phyloP scores from a whole-genome alignment of 148 eudicot species.

The Selenicereus undatus region DNA sequence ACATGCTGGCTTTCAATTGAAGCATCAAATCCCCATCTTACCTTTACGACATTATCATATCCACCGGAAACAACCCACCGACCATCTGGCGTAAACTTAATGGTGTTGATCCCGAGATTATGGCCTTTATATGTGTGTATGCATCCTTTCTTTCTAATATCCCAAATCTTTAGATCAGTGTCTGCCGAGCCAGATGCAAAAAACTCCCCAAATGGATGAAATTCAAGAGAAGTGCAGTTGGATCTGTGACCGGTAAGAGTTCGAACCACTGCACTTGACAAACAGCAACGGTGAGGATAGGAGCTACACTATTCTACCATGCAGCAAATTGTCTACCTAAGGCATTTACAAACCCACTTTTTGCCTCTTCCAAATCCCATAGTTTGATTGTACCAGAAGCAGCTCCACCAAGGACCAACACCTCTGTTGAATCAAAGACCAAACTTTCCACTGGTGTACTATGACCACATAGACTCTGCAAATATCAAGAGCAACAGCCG shows the following conservation, averaged over 20 bases:
- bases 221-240: conserved; percentile 80
- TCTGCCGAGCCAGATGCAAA: conserved; percentile 97
- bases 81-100: conserved; percentile 90
- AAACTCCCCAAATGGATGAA: conserved; percentile 98
- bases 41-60: conserved; percentile 91
- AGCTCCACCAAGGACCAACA: conserved; percentile 83
- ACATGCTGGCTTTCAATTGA: neutral
- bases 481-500: conserved; percentile 17
- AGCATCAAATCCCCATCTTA: conserved; percentile 30
- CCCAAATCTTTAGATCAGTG: conserved; percentile 91
- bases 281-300: conserved; percentile 24
- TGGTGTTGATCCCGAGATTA: conserved; percentile 68
- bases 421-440: conserved; percentile 72
- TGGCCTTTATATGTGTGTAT: conserved; percentile 96
- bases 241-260: conserved; percentile 89
- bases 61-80: conserved; percentile 99
- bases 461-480: conserved; percentile 93
- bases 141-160: conserved; percentile 88
- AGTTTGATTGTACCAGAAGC: conserved; percentile 81
- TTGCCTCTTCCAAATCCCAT: conserved; percentile 92
- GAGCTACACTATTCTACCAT: neutral
- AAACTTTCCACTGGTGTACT: conserved; percentile 83
- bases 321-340: neutral
- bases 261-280: conserved; percentile 83
- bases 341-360: conserved; percentile 51